Percentiles rank a stretch among this genome's conserved stretches.
Conservation (phyloP, 2,329 filamentous ascomycete genomes). For the Fusarium virguliforme region DNA sequence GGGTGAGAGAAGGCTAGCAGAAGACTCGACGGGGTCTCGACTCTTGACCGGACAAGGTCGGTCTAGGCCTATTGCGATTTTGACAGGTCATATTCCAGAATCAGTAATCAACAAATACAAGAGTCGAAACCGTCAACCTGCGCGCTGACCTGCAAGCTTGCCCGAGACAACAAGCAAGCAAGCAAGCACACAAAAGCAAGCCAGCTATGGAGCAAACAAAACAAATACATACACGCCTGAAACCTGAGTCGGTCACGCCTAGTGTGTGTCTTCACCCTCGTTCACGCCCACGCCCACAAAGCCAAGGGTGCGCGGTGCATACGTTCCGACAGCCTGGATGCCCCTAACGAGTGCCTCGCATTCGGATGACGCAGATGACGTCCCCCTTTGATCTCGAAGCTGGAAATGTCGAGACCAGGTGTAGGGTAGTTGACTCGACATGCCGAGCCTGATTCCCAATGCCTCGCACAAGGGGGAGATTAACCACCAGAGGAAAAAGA, state of each 20-base stretch:
- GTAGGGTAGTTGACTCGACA: conserved; percentile 13
- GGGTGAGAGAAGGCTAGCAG: not conserved
- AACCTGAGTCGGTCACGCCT: conserved; percentile 30
- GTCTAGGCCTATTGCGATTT: conserved; percentile 26
- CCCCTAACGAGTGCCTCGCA: conserved; percentile 16
- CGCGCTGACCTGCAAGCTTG: conserved; percentile 20
- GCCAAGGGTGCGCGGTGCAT: not conserved
- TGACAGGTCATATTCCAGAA: conserved; percentile 41
- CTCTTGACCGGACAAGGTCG: conserved; percentile 35
- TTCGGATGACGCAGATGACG: not conserved
- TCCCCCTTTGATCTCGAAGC: not conserved
- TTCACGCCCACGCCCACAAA: conserved; percentile 5
- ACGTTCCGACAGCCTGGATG: conserved; percentile 35
- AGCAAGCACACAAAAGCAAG: not conserved
- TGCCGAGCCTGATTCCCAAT: conserved; percentile 9
- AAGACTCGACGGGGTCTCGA: not conserved
- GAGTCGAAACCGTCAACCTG: not conserved
- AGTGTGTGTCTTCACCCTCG: conserved; percentile 18
- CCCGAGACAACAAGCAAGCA: conserved; percentile 14
- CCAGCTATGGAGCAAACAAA: conserved; percentile 1
- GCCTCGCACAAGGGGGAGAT: not conserved
- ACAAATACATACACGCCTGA: conserved; percentile 10
- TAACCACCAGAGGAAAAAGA: conserved; percentile 24
- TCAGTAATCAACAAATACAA: conserved; percentile 36
- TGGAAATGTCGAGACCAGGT: not conserved